These are phyloP conservation scores for Leishmania guyanensis DNA, from an alignment of 208 protist species.

Conservation along the genomic window DNA sequence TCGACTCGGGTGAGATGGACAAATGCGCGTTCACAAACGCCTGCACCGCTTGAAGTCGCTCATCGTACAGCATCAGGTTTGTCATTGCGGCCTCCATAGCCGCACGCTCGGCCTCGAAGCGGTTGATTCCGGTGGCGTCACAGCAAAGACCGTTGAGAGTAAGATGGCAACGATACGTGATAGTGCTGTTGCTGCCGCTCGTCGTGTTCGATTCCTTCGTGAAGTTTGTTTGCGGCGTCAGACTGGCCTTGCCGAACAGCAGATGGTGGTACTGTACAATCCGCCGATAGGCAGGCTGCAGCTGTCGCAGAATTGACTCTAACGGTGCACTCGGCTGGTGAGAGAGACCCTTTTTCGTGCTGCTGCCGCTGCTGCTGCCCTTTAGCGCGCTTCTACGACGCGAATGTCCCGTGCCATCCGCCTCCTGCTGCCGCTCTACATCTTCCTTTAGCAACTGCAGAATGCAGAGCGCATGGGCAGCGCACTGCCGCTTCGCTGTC, in stretches of 20 bases:
- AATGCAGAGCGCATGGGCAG: slow-evolving; percentile 66
- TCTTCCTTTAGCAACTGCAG: slow-evolving; percentile 33
- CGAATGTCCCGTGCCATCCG: not conserved
- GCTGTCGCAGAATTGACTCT: slow-evolving; percentile 35
- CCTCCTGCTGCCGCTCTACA: not conserved
- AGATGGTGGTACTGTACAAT: slow-evolving; percentile 48
- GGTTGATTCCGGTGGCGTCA: slow-evolving; percentile 60
- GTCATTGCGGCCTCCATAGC: slow-evolving; percentile 53
- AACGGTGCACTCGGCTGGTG: slow-evolving; percentile 11
- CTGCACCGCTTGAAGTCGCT: slow-evolving; percentile 55
- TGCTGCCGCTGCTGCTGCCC: not conserved
- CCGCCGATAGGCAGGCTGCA: slow-evolving; percentile 45
- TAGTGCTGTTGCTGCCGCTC: slow-evolving; percentile 4
- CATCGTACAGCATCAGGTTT: slow-evolving; percentile 70
- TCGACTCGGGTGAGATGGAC: slow-evolving; percentile 36
- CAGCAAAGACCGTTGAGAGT: slow-evolving; percentile 48
- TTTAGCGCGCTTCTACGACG: not conserved
- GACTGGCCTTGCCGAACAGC: slow-evolving; percentile 33
- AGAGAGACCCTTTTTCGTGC: not conserved
- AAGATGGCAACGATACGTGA: slow-evolving; percentile 47
- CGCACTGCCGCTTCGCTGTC: slow-evolving; percentile 59
- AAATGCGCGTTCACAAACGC: slow-evolving; percentile 58
- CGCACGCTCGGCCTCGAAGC: slow-evolving; percentile 74
- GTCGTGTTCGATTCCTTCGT: slow-evolving; percentile 19
- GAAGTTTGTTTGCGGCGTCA: slow-evolving; percentile 32